Base-by-base conservation (phyloP, 441 rosid genomes). In the Euphorbia celastroides region DNA sequence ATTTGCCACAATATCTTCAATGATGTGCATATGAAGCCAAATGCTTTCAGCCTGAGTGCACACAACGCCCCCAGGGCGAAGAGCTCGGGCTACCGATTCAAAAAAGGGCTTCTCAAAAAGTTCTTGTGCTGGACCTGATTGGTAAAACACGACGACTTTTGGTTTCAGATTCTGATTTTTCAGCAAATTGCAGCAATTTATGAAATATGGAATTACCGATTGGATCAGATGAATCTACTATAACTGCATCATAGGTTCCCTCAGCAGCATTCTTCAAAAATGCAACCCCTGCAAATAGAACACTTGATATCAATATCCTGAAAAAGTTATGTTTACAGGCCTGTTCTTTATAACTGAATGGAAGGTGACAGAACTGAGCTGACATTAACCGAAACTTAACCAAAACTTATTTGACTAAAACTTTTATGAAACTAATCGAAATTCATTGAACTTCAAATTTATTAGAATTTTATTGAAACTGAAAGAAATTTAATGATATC, bases 11-110 rank as follows among this genome's bases (percentile, higher is more conserved):
- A 92, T 92, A 74, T 82, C 93, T 81, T 88, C 96, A 1, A 92
- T 92, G 67, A 92, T 89, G 83, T 90, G 86, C 97, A 92, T 92
- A 83, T 92, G 98, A 69, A 92, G 98, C 98, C 98, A 92, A 42
- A 92, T 84, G 68, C 98, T 92, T 73, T 92, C 97, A 34, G 97
- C 98, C 65, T 90, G 98, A 50, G 98, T 89, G 60, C 92, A 84
- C 71, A 90, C 82, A 41, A 92, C 96, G 42, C 98, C 98, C 57
- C 98, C 96, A 17, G 98, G 94, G 58, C 98, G 88, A 68, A 92
- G 93, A 71, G 98, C 98, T 80, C 76, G 88, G 0, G 89, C 83
- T 28, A 92, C 86, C 0, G 92, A 83, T 75, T 79, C 71, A 52
- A 92, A 92, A 78, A 92, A 92, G 31, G 94, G 98, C 77, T 89